Conservation (phyloP, 2,329 filamentous ascomycete species). For the Cytospora paraplurivora region DNA sequence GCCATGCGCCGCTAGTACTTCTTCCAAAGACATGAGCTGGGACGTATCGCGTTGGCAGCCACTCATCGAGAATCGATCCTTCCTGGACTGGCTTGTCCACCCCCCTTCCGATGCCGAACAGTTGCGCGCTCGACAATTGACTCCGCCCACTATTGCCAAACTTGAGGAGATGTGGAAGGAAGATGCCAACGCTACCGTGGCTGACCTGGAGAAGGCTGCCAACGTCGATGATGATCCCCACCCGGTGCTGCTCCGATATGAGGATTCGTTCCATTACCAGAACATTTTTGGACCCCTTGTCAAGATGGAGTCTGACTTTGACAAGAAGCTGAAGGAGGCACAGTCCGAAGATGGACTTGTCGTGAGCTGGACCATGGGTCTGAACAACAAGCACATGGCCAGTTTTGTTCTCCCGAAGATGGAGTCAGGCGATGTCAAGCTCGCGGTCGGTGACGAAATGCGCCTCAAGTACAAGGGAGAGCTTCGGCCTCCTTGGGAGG, state of each 20-base stretch:
- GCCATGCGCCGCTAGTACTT: conserved; percentile 91
- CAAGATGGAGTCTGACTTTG: conserved; percentile 99
- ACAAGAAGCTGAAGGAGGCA: conserved; percentile 97
- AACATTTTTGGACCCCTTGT: conserved; percentile 98
- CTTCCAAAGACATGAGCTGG: conserved; percentile 99
- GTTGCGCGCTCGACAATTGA: conserved; percentile 88
- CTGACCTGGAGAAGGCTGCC: conserved; percentile 86
- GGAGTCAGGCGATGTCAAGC: conserved; percentile 94
- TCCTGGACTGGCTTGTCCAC: conserved; percentile 89
- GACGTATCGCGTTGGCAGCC: conserved; percentile 98
- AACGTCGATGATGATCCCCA: conserved; percentile 94
- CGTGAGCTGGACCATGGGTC: conserved; percentile 89
- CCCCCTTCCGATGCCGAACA: conserved; percentile 92
- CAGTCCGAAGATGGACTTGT: conserved; percentile 95
- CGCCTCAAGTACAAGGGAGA: conserved; percentile 95
- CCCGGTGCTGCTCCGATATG: conserved; percentile 89
- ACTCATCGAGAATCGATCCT: conserved; percentile 93
- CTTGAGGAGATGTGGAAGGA: conserved; percentile 99
- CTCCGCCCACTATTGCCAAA: conserved; percentile 92
- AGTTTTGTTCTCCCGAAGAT: conserved; percentile 97
- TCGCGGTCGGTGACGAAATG: conserved; percentile 98
- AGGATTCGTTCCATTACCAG: conserved; percentile 97
- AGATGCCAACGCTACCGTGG: conserved; percentile 82
- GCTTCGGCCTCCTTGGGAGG: conserved; percentile 89
- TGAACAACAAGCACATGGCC: conserved; percentile 96